Conservation (phyloP, 1,139 yeast species). For the Blastobotrys elegans region DNA sequence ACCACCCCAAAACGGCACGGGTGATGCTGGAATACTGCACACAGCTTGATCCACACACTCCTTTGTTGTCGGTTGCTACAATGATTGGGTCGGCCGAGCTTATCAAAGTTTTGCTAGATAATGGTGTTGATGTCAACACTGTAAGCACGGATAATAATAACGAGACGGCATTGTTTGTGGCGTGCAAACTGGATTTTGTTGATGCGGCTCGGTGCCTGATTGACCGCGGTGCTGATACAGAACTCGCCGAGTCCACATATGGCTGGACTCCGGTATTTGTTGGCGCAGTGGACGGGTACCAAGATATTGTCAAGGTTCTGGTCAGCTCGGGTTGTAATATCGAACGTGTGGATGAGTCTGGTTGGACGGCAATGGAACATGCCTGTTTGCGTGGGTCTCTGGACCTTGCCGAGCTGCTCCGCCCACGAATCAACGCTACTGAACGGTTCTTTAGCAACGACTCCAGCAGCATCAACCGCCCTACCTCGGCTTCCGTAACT, state of each 20-base stretch:
- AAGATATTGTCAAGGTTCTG: slow-evolving; percentile 52
- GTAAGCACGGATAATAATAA: slow-evolving; percentile 58
- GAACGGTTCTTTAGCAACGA: slow-evolving; percentile 9
- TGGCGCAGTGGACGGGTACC: slow-evolving; percentile 83
- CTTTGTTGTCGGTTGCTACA: slow-evolving; percentile 57
- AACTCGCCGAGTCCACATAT: slow-evolving; percentile 68
- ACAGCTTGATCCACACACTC: slow-evolving; percentile 43
- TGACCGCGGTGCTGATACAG: slow-evolving; percentile 60
- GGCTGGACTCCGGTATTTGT: slow-evolving; percentile 95
- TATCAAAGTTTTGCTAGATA: slow-evolving; percentile 49
- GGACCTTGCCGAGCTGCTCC: slow-evolving; percentile 56
- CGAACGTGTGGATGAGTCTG: slow-evolving; percentile 69
- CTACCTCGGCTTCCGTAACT: slow-evolving; percentile 4
- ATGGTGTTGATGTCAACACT: slow-evolving; percentile 61
- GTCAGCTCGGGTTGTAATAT: slow-evolving; percentile 45
- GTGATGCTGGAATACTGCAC: slow-evolving; percentile 42
- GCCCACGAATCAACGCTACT: slow-evolving; percentile 36
- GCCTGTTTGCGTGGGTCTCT: slow-evolving; percentile 89
- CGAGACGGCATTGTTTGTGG: slow-evolving; percentile 80
- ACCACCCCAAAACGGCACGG: slow-evolving; percentile 72
- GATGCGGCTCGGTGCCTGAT: slow-evolving; percentile 54
- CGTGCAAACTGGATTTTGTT: slow-evolving; percentile 58
- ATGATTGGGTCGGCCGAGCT: slow-evolving; percentile 59
- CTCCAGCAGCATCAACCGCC: not conserved
- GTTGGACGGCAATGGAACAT: slow-evolving; percentile 97